Percentiles rank a stretch among this genome's conserved stretches.
Conservation (phyloP, 78 protist genomes). For the Dictyostelium capitatum region DNA sequence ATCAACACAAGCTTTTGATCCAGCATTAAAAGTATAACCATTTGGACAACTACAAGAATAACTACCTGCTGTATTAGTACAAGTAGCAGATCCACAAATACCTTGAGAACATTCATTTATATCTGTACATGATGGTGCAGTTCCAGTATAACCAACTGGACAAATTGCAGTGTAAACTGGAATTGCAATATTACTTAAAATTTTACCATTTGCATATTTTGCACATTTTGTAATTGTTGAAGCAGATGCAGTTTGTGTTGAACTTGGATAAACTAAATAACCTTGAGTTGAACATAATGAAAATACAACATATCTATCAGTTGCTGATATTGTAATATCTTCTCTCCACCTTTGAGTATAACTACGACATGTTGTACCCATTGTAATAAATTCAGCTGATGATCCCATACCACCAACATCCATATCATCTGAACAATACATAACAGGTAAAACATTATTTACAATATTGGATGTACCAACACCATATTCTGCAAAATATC, state of each 20-base stretch:
- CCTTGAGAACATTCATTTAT: not conserved
- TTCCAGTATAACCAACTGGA: conserved; percentile 1
- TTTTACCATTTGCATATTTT: not conserved
- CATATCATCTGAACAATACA: not conserved
- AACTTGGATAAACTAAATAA: not conserved
- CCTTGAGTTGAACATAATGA: not conserved
- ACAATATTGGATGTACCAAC: not conserved
- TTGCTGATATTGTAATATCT: not conserved
- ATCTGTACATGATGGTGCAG: not conserved
- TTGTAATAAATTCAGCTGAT: not conserved
- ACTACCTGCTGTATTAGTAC: conserved; percentile 14
- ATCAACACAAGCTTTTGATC: not conserved
- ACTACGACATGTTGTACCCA: not conserved
- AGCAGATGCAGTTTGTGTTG: not conserved
- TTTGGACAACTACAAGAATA: not conserved
- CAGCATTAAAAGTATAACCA: not conserved
- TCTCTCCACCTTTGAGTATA: not conserved
- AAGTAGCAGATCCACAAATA: not conserved
- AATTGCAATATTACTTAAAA: not conserved
- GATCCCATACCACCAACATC: not conserved
- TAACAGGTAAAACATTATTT: not conserved
- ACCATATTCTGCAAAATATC: not conserved
- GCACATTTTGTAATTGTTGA: not conserved
- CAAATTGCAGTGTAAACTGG: conserved; percentile 5
- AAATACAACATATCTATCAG: not conserved